These are phyloP conservation scores for Aspergillus baeticus DNA, from an alignment of 495 filamentous ascomycete genomes.

Conservation along the genomic window DNA sequence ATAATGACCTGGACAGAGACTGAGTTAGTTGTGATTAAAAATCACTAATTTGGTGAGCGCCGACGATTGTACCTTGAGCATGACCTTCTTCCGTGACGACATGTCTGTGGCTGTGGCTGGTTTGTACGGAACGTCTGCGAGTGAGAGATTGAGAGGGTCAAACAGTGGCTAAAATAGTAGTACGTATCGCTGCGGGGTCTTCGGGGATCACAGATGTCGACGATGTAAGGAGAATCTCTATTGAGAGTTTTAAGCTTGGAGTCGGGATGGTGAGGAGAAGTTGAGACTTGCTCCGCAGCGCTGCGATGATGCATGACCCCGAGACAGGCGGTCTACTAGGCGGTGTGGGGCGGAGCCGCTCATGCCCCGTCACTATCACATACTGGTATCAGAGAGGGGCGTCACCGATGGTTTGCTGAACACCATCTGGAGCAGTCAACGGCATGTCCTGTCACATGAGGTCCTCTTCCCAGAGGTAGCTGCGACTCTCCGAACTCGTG, in stretches of 20 bases:
- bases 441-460: not conserved
- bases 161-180: slow-evolving; percentile 1
- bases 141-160: slow-evolving; percentile 1
- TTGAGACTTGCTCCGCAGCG: slow-evolving; percentile 22
- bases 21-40: not conserved
- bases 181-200: not conserved
- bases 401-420: not conserved
- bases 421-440: not conserved
- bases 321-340: slow-evolving; percentile 32
- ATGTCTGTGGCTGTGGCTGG: slow-evolving; percentile 48
- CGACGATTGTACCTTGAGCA: slow-evolving; percentile 73
- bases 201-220: not conserved
- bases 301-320: slow-evolving; percentile 36
- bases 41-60: not conserved
- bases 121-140: slow-evolving; percentile 4
- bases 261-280: slow-evolving; percentile 23
- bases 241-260: slow-evolving; percentile 10
- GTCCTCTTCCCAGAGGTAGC: not conserved
- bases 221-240: no score
- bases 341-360: slow-evolving; percentile 22
- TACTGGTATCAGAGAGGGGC: slow-evolving; percentile 12
- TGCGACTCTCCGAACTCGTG: not conserved
- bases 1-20: slow-evolving; percentile 79
- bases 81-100: slow-evolving; percentile 94
- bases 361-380: no score